Evolutionary conservation across 2,329 filamentous ascomycete species (phyloP).

Genomic region (Arthrobotrys entomopaga): DNA sequence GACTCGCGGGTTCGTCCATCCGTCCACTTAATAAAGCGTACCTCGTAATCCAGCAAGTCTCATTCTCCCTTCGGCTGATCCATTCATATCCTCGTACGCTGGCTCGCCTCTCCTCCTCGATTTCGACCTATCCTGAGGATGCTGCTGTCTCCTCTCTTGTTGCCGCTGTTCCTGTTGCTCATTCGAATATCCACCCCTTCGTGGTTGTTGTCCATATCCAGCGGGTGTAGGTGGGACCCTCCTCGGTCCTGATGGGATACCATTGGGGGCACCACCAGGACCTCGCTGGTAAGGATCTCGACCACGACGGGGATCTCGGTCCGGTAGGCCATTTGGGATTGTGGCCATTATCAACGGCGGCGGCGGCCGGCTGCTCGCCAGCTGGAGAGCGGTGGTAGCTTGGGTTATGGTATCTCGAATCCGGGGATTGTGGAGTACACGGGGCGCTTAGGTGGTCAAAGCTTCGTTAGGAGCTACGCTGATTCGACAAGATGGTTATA

Average conservation of each 20-base stretch:
- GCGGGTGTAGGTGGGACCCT: slow-evolving; percentile 19
- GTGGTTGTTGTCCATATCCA: slow-evolving; percentile 14
- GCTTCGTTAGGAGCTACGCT: too few species aligned
- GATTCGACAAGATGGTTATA: too few species aligned
- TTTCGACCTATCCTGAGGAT: slow-evolving; percentile 32
- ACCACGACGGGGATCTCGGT: slow-evolving; percentile 52
- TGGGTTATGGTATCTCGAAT: background rate
- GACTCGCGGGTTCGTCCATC: too few species aligned
- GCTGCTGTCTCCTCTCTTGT: slow-evolving; percentile 18
- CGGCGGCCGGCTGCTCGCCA: too few species aligned
- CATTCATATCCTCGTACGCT: slow-evolving; percentile 40
- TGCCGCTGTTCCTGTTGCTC: slow-evolving; percentile 12
- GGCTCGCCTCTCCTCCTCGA: slow-evolving; percentile 41
- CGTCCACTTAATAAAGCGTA: background rate
- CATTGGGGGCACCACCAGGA: slow-evolving; percentile 13
- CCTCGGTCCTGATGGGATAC: slow-evolving; percentile 30
- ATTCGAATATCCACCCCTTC: slow-evolving; percentile 15
- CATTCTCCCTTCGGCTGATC: slow-evolving; percentile 32
- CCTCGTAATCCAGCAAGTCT: slow-evolving; percentile 41
- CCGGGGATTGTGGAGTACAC: background rate
- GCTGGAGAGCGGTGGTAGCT: background rate
- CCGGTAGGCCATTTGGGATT: slow-evolving; percentile 48
- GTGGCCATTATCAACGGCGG: slow-evolving; percentile 30
- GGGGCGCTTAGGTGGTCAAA: too few species aligned
- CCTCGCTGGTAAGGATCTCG: slow-evolving; percentile 48